Evolutionary conservation across 225 moss, liverwort and hornwort species (phyloP), one percentile per base, ranked within the genome.

Genomic region (Neckera pumila): DNA sequence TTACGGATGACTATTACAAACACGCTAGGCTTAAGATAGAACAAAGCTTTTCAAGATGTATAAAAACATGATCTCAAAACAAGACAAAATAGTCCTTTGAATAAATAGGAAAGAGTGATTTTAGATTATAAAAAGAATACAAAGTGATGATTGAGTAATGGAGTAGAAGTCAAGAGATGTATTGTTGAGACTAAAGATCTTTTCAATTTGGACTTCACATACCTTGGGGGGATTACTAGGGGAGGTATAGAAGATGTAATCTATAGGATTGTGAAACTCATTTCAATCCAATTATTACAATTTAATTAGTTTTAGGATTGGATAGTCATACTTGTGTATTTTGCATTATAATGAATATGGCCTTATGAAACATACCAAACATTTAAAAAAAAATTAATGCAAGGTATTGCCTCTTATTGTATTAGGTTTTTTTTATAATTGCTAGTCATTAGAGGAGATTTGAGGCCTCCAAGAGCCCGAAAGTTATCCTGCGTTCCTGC

Each of bases 171-270:
- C 14, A 34, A 76, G 0, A 76, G 14, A 76, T 53, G 14, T 17
- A 0, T 22, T 53, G 1, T 73, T 27, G 3, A 34, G 6, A 53
- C 9, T 34, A 51, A 76, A 0, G 51, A 51, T 75, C 31, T 12
- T 33, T 0, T 20, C 20, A 75, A 19, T 12, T 12, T 76, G 0
- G 1, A 17, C 7, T 47, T 4, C 0, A 4, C 47, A 45, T 11
- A 74, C 18, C 17, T 47, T 45, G 1, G 1, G 3, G 19, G 4
- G 2, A 0, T 3, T 1, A 30, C 0, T 31, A 47, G 2, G 1
- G 0, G 7, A 49, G 7, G 2, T 49, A 49, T 33, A 12, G 20
- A 49, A 74, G 2, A 49, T 12, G 2, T 20, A 33, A 20, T 75
- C 20, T 7, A 47, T 31, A 7, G 19, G 4, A 47, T 31, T 1